Conservation (phyloP, 495 filamentous ascomycete genomes). For the Neurospora tetraspora region DNA sequence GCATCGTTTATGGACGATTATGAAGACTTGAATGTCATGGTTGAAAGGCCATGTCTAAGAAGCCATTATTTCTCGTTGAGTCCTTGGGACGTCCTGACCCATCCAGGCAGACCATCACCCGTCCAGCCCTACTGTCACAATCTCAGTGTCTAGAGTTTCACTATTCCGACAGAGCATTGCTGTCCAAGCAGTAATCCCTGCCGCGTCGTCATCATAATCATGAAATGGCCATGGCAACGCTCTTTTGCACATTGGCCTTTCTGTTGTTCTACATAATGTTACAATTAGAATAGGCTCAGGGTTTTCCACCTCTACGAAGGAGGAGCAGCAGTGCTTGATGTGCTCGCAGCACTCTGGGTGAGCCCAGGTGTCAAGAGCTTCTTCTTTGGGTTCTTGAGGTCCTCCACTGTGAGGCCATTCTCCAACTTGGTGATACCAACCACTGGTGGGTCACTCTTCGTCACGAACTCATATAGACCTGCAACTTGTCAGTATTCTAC, state of each 20-base stretch:
- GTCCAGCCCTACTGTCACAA: background rate
- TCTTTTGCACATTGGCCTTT: background rate
- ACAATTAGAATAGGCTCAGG: background rate
- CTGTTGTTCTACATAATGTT: constrained; percentile 5
- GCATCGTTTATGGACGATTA: background rate
- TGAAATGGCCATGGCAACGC: background rate
- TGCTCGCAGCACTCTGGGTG: background rate
- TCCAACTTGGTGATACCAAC: constrained; percentile 90
- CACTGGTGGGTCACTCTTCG: constrained; percentile 80
- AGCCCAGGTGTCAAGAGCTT: constrained; percentile 19
- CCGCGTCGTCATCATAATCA: background rate
- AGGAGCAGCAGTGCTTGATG: constrained; percentile 10
- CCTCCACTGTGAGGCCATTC: constrained; percentile 67
- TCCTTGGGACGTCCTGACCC: background rate
- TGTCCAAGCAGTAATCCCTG: background rate
- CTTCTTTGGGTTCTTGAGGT: constrained; percentile 64
- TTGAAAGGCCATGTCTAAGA: background rate
- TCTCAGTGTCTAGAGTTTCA: background rate
- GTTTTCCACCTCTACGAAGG: constrained; percentile 12
- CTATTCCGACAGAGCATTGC: background rate
- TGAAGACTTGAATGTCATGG: background rate
- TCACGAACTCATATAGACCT: constrained; percentile 92
- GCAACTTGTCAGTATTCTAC: constrained; percentile 12
- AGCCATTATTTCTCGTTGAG: background rate
- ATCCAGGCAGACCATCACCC: background rate